Evolutionary conservation across 169 alveolate species (phyloP).

Genomic region (Condylostoma magnum): DNA sequence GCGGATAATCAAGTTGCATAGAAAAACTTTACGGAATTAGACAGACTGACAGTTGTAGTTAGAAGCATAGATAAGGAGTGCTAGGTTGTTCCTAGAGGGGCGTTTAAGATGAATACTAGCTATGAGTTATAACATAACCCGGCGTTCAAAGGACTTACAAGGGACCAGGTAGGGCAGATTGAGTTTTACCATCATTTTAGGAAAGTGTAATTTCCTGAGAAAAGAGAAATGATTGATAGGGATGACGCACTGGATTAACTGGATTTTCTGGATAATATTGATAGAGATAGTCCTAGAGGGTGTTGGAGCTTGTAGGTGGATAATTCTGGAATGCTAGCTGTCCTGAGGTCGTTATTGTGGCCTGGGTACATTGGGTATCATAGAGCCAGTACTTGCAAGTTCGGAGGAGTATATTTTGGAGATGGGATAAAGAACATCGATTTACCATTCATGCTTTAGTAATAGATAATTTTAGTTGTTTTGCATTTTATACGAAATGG

Average conservation of each 20-base stretch:
- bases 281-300: constrained; percentile 65
- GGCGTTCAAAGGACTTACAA: not conserved
- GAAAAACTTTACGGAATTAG: constrained; percentile 58
- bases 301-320: constrained; percentile 65
- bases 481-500: too few relatives aligned
- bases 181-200: constrained; percentile 1
- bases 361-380: constrained; percentile 81
- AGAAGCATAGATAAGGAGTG: constrained; percentile 79
- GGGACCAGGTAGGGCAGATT: not conserved
- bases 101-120: constrained; percentile 30
- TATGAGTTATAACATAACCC: not conserved
- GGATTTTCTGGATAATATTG: constrained; percentile 61
- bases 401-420: constrained; percentile 81
- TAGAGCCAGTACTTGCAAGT: constrained; percentile 53
- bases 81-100: constrained; percentile 66
- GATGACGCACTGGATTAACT: constrained; percentile 65
- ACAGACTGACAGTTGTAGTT: constrained; percentile 68
- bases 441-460: constrained; percentile 63
- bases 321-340: constrained; percentile 47
- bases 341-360: constrained; percentile 74
- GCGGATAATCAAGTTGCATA: not conserved
- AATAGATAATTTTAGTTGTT: too few relatives aligned
- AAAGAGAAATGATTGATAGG: not conserved
- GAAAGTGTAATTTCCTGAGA: not conserved
- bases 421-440: constrained; percentile 77